Evolutionary conservation across 257 asterid genomes (phyloP), one percentile per base, ranked within the genome.

Genomic region (Thymus quinquecostatus): DNA sequence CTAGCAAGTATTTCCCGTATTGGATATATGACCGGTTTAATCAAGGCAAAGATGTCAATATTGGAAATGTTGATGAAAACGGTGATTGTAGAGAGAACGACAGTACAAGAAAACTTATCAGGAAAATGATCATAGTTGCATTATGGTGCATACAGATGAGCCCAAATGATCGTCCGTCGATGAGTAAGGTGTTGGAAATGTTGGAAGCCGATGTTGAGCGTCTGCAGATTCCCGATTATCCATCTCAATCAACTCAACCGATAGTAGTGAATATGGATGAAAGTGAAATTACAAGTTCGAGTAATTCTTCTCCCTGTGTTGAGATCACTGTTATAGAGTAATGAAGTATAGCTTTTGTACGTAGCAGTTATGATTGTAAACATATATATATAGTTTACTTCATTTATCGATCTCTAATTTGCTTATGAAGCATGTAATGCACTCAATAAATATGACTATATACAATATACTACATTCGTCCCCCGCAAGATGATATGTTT

Each of bases 111-210:
- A 21, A 36, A 48, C 13, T 72, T 45, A 14, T 10, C 12, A 34
- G 66, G 30, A 79, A 79, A 70, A 69, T 79, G 76, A 59, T 64
- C 14, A 50, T 79, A 34, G 77, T 79, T 21, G 76, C 71, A 50
- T 48, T 65, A 7, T 65, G 70, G 70, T 64, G 69, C 28, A 64
- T 64, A 65, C 59, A 12, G 44, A 65, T 74, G 83, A 64, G 7
- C 51, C 82, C 84, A 8, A 10, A 4, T 14, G 77, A 79, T 60
- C 84, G 82, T 3, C 86, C 86, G 4, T 48, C 86, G 6, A 82
- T 76, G 86, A 68, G 34, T 55, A 69, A 34, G 61, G 78, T 72
- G 7, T 63, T 69, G 27, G 83, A 78, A 33, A 78, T 82, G 86
- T 79, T 79, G 21, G 82, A 82, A 71, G 69, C 75, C 1, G 79